Evolutionary conservation across 2,329 filamentous ascomycete species (phyloP).

Genomic region (Cytospora leucostoma): DNA sequence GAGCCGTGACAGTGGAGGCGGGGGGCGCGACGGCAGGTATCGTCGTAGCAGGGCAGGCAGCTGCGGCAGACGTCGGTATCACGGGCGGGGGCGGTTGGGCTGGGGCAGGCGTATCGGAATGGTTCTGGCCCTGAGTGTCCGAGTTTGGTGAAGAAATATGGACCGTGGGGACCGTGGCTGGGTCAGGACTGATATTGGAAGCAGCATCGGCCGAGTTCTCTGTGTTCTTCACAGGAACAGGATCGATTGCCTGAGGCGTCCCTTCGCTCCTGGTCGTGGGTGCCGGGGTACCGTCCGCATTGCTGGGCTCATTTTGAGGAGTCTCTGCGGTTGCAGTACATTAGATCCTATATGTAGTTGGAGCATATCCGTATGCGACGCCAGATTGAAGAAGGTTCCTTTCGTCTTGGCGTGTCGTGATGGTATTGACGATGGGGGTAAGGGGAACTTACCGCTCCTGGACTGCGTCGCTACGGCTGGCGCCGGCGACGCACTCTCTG

Average conservation of each 20-base stretch:
- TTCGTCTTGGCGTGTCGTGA: slow-evolving; percentile 6
- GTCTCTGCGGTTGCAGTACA: slow-evolving; percentile 5
- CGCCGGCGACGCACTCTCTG: slow-evolving; percentile 28
- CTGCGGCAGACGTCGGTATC: slow-evolving; percentile 8
- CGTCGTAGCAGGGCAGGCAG: not conserved
- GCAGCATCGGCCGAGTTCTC: not conserved
- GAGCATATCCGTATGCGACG: not conserved
- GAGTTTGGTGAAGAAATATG: not conserved
- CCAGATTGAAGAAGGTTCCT: not conserved
- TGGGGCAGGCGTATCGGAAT: not conserved
- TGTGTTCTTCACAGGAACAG: not conserved
- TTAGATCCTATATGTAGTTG: slow-evolving; percentile 3
- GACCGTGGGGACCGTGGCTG: not conserved
- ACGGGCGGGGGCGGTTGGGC: not conserved
- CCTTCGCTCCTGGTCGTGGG: slow-evolving; percentile 16
- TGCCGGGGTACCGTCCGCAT: not conserved
- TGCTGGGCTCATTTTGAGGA: slow-evolving; percentile 14
- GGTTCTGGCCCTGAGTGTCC: slow-evolving; percentile 1
- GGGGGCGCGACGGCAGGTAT: slow-evolving; percentile 16
- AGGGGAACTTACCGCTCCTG: slow-evolving; percentile 24
- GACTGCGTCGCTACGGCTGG: slow-evolving; percentile 27
- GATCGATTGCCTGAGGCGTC: not conserved
- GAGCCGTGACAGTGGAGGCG: not conserved
- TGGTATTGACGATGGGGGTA: not conserved
- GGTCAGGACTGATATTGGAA: not conserved